These are phyloP conservation scores for Apiotrichum mycotoxinovorans DNA, from an alignment of 1,284 basidiomycete genomes.

Conservation along the genomic window DNA sequence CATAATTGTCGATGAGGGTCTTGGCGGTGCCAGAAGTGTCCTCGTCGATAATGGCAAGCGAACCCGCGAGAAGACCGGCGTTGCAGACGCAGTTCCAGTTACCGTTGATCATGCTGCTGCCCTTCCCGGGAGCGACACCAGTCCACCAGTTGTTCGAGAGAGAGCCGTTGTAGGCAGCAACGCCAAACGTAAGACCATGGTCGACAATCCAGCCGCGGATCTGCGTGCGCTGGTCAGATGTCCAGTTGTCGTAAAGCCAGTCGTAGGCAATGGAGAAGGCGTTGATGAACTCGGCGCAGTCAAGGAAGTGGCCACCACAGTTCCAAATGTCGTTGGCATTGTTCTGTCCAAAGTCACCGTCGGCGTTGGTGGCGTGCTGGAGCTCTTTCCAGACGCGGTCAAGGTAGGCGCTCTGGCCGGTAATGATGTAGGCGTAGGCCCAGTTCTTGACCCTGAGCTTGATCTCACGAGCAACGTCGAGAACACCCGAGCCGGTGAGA, in stretches of 20 bases:
- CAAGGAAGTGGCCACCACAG: constrained; percentile 78
- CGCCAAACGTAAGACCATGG: constrained; percentile 69
- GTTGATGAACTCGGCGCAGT: constrained; percentile 81
- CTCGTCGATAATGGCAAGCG: constrained; percentile 83
- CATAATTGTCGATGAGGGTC: constrained; percentile 57
- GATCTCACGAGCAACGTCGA: constrained; percentile 85
- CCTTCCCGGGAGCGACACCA: constrained; percentile 16
- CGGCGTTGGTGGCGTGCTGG: constrained; percentile 36
- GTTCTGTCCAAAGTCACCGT: constrained; percentile 29
- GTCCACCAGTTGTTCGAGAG: constrained; percentile 56
- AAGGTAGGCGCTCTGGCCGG: constrained; percentile 77
- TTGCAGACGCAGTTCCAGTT: constrained; percentile 99
- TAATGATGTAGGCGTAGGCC: constrained; percentile 84
- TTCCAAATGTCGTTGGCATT: constrained; percentile 76
- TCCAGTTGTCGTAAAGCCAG: constrained; percentile 85
- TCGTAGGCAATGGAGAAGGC: constrained; percentile 93
- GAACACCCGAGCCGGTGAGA: constrained; percentile 69
- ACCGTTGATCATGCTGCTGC: constrained; percentile 53
- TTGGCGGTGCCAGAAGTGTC: constrained; percentile 72
- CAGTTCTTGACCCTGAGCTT: constrained; percentile 91
- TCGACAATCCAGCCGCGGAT: constrained; percentile 73
- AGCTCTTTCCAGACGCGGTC: constrained; percentile 82
- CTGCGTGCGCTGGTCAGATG: constrained; percentile 63
- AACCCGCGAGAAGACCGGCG: constrained; percentile 78
- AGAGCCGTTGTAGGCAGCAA: constrained; percentile 53